Evolutionary conservation across 805 yeast species (phyloP).

Genomic region (Zygoascus ofunaensis): DNA sequence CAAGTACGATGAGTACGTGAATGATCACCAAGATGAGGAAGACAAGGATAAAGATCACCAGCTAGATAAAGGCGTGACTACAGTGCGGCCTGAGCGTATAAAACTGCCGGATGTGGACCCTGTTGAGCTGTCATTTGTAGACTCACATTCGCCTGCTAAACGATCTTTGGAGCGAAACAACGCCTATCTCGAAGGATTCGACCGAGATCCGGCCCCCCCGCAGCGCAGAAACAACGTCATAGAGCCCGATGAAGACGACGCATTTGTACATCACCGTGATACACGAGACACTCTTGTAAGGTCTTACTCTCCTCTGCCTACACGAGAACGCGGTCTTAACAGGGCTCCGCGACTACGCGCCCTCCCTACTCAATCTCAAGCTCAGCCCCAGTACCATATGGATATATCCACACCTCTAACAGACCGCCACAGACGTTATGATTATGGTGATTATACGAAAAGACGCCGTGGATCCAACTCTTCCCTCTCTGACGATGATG

Average conservation of each 20-base stretch:
- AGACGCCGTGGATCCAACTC: not conserved
- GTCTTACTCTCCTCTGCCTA: not conserved
- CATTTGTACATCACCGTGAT: not conserved
- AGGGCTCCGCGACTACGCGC: not conserved
- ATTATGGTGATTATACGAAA: not conserved
- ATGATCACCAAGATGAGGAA: slow-evolving; percentile 1
- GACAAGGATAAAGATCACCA: not conserved
- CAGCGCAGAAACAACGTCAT: not conserved
- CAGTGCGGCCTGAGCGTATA: too few species aligned
- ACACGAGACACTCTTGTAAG: too few species aligned
- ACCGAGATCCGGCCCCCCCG: not conserved
- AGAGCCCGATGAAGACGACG: not conserved
- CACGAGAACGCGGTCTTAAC: not conserved
- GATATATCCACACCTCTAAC: not conserved
- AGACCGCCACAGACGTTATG: not conserved
- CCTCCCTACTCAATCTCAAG: too few species aligned
- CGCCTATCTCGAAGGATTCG: not conserved
- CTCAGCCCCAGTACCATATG: not conserved
- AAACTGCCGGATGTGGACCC: not conserved
- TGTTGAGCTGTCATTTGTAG: not conserved
- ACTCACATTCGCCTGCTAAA: not conserved
- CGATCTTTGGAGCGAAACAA: not conserved
- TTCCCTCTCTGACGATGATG: not conserved
- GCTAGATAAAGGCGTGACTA: too few species aligned
- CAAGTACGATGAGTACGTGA: not conserved